phyloP scores from a whole-genome alignment of 164 flowering plant species.

The Magnolia officinalis region DNA sequence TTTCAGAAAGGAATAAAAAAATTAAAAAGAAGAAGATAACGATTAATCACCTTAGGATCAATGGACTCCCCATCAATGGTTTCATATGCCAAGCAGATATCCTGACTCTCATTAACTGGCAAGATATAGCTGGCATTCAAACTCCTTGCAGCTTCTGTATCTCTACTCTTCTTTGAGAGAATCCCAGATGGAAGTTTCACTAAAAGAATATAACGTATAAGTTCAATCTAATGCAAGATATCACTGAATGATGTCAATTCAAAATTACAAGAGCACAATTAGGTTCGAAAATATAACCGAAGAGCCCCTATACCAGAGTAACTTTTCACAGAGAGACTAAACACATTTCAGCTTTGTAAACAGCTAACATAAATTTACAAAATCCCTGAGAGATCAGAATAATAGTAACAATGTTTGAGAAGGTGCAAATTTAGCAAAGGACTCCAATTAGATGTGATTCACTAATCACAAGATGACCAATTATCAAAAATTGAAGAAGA shows the following conservation, averaged over 20 bases:
- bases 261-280: neutral
- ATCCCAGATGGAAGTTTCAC: conserved; percentile 34
- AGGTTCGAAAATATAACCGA: neutral
- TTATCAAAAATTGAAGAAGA: too few species aligned
- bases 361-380: neutral
- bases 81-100: conserved; percentile 28
- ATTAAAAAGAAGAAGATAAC: neutral
- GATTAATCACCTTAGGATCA: conserved; percentile 45
- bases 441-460: too few species aligned
- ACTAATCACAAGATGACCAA: too few species aligned
- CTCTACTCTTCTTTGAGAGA: conserved; percentile 33
- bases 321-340: neutral
- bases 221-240: neutral
- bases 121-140: conserved; percentile 28
- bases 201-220: neutral
- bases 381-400: too few species aligned
- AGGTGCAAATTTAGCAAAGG: too few species aligned
- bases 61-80: conserved; percentile 20
- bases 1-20: too few species aligned
- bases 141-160: conserved; percentile 27
- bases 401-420: too few species aligned
- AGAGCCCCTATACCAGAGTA: too few species aligned
- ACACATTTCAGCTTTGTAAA: neutral
- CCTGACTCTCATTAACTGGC: conserved; percentile 30
- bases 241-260: neutral